Percentiles rank a stretch among this genome's conserved stretches.
These are phyloP conservation scores for Alopecurus myosuroides DNA, from an alignment of 176 grass and related monocot genomes.

Conservation along the genomic window DNA sequence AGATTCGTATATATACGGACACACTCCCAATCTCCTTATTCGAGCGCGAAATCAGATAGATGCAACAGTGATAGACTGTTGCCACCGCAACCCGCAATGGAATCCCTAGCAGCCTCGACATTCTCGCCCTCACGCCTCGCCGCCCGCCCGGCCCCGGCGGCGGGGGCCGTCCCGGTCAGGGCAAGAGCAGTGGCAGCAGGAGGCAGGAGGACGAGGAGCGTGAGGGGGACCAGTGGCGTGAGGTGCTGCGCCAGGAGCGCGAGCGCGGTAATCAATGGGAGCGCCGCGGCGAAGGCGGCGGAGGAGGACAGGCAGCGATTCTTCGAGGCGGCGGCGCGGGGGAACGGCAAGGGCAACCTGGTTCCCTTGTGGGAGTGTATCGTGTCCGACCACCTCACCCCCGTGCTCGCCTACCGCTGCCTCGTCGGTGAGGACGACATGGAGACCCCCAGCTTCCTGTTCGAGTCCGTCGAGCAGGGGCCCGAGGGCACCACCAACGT, in stretches of 20 bases:
- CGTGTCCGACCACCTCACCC: constrained; percentile 85
- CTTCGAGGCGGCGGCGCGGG: constrained; percentile 61
- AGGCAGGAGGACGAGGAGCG: neutral
- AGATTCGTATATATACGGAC: constrained; percentile 10
- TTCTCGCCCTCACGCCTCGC: constrained; percentile 29
- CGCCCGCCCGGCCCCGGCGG: neutral
- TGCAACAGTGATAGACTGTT: neutral
- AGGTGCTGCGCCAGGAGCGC: constrained; percentile 18
- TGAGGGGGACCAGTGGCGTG: neutral
- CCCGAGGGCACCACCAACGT: constrained; percentile 57
- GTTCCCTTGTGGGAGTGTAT: constrained; percentile 74
- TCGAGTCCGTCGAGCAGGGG: constrained; percentile 83
- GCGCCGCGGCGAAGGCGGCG: constrained; percentile 30
- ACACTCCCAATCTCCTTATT: neutral
- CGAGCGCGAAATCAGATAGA: constrained; percentile 8
- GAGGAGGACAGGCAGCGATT: constrained; percentile 52
- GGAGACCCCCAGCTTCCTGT: constrained; percentile 80
- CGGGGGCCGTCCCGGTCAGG: neutral
- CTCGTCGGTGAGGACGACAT: constrained; percentile 61
- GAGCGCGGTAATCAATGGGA: constrained; percentile 16
- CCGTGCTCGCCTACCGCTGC: constrained; percentile 79
- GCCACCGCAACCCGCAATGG: constrained; percentile 2
- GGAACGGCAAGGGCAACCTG: constrained; percentile 58
- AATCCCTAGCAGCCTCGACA: constrained; percentile 36
- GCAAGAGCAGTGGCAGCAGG: neutral